These are phyloP conservation scores for Cordyceps javanica DNA, from an alignment of 2,329 filamentous ascomycete species.

Conservation along the genomic window DNA sequence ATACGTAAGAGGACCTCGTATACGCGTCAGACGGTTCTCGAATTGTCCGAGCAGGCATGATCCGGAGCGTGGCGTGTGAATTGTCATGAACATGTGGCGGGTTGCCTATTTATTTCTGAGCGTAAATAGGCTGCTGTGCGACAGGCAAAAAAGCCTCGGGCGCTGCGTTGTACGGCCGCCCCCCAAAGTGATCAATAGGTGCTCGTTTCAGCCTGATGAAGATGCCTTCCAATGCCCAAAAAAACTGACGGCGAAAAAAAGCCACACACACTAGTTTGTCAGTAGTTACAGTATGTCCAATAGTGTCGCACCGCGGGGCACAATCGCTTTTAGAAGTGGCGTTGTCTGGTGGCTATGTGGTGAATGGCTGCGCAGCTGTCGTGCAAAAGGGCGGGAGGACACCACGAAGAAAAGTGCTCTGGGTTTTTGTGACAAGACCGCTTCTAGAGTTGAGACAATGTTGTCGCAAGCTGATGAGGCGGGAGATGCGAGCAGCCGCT, in stretches of 20 bases:
- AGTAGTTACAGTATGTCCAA: not conserved
- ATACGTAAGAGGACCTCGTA: conserved; percentile 1
- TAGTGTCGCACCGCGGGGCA: conserved; percentile 4
- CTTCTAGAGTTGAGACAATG: not conserved
- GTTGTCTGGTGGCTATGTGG: conserved; percentile 10
- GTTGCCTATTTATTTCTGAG: not conserved
- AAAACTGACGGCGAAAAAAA: not conserved
- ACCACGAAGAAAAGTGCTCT: not conserved
- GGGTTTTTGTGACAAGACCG: not conserved
- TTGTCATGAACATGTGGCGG: conserved; percentile 7
- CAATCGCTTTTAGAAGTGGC: not conserved
- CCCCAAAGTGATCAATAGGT: not conserved
- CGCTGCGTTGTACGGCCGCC: not conserved
- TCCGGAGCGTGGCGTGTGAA: not conserved
- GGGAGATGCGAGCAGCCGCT: not conserved
- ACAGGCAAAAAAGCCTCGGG: not conserved
- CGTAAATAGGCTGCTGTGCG: not conserved
- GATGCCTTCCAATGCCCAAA: not conserved
- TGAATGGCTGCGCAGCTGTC: conserved; percentile 1
- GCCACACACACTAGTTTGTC: not conserved
- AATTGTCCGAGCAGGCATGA: conserved; percentile 10
- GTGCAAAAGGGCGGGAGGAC: not conserved
- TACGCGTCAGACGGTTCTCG: conserved; percentile 4
- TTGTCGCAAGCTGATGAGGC: not conserved
- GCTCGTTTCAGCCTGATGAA: conserved; percentile 8